Base-by-base conservation (phyloP, 257 asterid species). In the Primulina eburnea region DNA sequence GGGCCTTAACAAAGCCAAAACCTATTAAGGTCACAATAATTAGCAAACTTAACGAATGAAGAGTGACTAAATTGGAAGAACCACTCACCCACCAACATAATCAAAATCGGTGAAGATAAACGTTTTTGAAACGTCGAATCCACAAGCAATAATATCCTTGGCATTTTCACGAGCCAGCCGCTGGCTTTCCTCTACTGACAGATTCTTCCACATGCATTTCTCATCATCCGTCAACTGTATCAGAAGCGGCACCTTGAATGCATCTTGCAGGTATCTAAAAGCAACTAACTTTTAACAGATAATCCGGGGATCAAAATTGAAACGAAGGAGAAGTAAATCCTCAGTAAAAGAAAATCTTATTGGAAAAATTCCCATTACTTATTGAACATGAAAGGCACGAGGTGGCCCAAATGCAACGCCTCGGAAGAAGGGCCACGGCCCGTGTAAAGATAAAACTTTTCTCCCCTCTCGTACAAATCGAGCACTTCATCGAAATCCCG, bases 351-450 rank as follows among this genome's bases (percentile, higher is more conserved):
- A 17, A 24, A 67, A 66, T 0, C 1, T 1, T 26, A 21, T 17
- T 50, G 10, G 9, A 16, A 26, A 30, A 67, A 17, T 35, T 8
- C 26, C n/a, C 60, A 75, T 73, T 82, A 94, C 97, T 85, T 91
- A 73, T 97, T 94, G 79, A 94, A 94, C 99, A 94, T 87, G 64
- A 94, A 94, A 2, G 99, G 99, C 52, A 94, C 77, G 17, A 94
- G 88, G 82, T 94, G 99, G 12, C 99, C 99, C 81, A 94, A 85
- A 82, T 94, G 99, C 86, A 94, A 70, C 16, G 99, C 87, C 81
- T 94, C 99, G 1, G 99, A 94, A 3, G 99, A 94, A 20, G 99
- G 97, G 18, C 99, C 99, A 6, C 99, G 90, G 24, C 99, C 97
- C 0, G 99, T 94, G 69, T 94, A 94, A 24, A 94, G 80, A 73